Base-by-base conservation (phyloP, 1,284 basidiomycete genomes). In the Puccinia hordei region DNA sequence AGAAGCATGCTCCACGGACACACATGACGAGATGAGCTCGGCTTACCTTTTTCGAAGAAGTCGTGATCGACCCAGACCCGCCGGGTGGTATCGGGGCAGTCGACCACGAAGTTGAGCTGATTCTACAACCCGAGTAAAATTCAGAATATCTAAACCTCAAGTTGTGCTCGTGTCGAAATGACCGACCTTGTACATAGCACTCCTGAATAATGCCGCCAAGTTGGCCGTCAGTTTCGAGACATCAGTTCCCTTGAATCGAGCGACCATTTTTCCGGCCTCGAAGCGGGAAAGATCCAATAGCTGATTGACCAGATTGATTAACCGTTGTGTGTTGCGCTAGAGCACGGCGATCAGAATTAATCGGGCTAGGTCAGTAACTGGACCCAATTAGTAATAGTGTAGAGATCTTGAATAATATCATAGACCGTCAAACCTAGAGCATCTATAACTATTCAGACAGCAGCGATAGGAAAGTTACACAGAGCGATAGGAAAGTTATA, bases 301-400 rank as follows among this genome's bases (percentile, higher is more conserved):
- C 46, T 79, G 76, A 71, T 79, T 79, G 38, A 79, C 76, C 24
- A 71, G 76, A 61, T 79, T 79, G 19, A 79, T 79, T 55, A 79
- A 79, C 30, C 76, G 51, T n/a, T 79, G 76, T 4, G 76, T 79
- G 46, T 79, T 79, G 35, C 76, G 61, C 76, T 79, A 17, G 22
- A 27, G n/a, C 12, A 19, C 12, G 30, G 15, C n/a, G 8, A 61
- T 35, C 8, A n/a, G 35, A 76, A 13, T 41, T 19, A 66, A 41
- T 35, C 10, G 30, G 30, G 12, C 15, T 17, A 65, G 41, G 63
- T 66, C 63, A 63, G 73, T 65, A 27, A 35, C 33, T 75, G 35
- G 19, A 61, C 38, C 4, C 27, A 13, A 46, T 10, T 27, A n/a
- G n/a, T 22, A 59, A 59, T 49, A 41, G 1, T 9, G 13, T 17